Evolutionary conservation across 2,329 filamentous ascomycete genomes (phyloP), one percentile per base, ranked within the genome.

Genomic region (Raffaelea arxii): DNA sequence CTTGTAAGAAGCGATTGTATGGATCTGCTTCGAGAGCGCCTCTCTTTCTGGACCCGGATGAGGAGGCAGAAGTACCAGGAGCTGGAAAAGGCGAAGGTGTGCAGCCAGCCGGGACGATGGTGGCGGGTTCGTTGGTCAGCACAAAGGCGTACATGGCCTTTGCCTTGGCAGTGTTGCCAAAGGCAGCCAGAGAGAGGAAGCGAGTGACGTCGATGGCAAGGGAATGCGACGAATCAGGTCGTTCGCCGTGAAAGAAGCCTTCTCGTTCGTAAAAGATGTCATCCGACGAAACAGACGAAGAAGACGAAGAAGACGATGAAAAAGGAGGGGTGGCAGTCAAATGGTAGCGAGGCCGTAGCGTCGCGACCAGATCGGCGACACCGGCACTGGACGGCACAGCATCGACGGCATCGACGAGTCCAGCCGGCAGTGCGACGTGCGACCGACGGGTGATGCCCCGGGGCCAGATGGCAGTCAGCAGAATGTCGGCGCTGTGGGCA

Each of bases 271-370:
- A 97, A 65, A 86, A 91, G 56, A 81, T 81, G 16, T 38, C 27
- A 6, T 23, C 4, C 6, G 18, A 6, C 2, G 32, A 7, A n/a
- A n/a, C n/a, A n/a, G n/a, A n/a, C n/a, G n/a, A n/a, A n/a, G n/a
- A n/a, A n/a, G n/a, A n/a, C n/a, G n/a, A n/a, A n/a, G n/a, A n/a
- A n/a, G n/a, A n/a, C n/a, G n/a, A n/a, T n/a, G n/a, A n/a, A n/a
- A n/a, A n/a, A n/a, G n/a, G n/a, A 1, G 78, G 73, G 0, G 86
- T 86, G 6, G 51, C 41, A 4, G 77, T 71, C 2, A 86, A 80
- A 62, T 97, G 90, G 59, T 98, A 98, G 24, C 86, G 81, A n/a
- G 92, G 92, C 61, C 89, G 92, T 19, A 98, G 65, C 1, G 78
- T 67, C 3, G 81, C 73, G 57, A 84, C 91, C 11, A 98, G 72